phyloP scores from a whole-genome alignment of 179 eudicot species.

The Monotropa hypopitys region DNA sequence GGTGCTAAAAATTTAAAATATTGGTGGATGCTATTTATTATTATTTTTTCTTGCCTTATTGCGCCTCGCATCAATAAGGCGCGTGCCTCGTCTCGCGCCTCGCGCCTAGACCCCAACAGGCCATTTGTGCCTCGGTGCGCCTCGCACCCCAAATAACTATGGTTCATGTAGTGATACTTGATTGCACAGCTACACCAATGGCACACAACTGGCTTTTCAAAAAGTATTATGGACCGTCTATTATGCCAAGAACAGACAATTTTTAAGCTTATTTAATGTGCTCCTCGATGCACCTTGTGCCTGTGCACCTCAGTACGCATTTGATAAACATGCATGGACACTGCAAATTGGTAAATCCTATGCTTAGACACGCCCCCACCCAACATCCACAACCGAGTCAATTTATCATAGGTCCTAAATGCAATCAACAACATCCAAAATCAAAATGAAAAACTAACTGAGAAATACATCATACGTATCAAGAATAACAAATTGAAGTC shows the following conservation, averaged over 20 bases:
- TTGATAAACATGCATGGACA: not conserved
- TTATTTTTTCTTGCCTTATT: too few species aligned
- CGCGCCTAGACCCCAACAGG: too few species aligned
- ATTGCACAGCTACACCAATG: not conserved
- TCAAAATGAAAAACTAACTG: not conserved
- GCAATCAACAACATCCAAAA: not conserved
- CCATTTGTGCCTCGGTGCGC: too few species aligned
- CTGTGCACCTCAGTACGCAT: not conserved
- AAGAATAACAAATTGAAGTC: not conserved
- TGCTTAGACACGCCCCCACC: not conserved
- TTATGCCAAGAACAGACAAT: not conserved
- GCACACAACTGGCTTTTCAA: not conserved
- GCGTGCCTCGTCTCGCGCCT: too few species aligned
- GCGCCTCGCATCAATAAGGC: too few species aligned
- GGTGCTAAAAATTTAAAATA: too few species aligned
- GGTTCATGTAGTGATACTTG: not conserved
- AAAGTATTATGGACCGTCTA: not conserved
- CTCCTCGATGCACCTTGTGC: not conserved
- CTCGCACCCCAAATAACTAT: too few species aligned
- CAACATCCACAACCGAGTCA: not conserved
- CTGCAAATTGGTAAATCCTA: not conserved
- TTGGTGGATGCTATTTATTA: too few species aligned
- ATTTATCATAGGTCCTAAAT: not conserved
- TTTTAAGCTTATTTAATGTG: not conserved
- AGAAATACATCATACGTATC: not conserved